Percentiles rank a stretch among this genome's conserved stretches.
Conservation (phyloP, 371 early-diverging fungal species). For the Umbelopsis sp. region DNA sequence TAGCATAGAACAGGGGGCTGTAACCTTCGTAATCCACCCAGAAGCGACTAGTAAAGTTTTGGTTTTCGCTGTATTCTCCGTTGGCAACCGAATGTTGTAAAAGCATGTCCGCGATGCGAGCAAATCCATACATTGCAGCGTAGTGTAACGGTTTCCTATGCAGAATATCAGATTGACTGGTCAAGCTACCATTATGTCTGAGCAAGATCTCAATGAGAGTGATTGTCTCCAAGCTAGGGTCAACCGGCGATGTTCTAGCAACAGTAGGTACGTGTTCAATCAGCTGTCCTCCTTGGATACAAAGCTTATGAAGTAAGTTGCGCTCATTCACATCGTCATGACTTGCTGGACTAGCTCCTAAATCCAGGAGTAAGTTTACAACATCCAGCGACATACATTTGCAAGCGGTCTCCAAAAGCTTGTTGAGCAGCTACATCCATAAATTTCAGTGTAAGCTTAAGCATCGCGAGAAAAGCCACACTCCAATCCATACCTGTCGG, state of each 20-base stretch:
- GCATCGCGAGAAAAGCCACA: background rate
- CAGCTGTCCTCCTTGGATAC: slow-evolving; percentile 47
- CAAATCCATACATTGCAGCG: slow-evolving; percentile 60
- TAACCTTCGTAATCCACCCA: slow-evolving; percentile 75
- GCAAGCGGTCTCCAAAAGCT: slow-evolving; percentile 58
- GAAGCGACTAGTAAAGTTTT: slow-evolving; percentile 44
- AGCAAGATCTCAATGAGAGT: slow-evolving; percentile 25
- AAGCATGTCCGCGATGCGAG: slow-evolving; percentile 47
- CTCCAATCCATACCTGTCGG: background rate
- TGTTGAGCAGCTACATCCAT: slow-evolving; percentile 24
- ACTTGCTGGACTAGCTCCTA: slow-evolving; percentile 39
- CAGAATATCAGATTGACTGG: slow-evolving; percentile 55
- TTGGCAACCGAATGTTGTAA: slow-evolving; percentile 49
- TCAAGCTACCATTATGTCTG: slow-evolving; percentile 26
- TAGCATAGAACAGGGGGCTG: slow-evolving; percentile 72
- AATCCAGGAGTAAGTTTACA: slow-evolving; percentile 47
- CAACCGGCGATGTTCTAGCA: slow-evolving; percentile 17
- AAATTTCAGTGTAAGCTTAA: too few relatives aligned
- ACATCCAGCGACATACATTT: slow-evolving; percentile 51
- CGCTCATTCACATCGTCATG: slow-evolving; percentile 68
- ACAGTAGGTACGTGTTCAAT: slow-evolving; percentile 13
- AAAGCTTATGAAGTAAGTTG: slow-evolving; percentile 64
- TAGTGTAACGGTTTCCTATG: slow-evolving; percentile 75
- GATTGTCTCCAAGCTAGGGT: slow-evolving; percentile 14
- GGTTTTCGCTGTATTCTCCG: slow-evolving; percentile 38